Conservation (phyloP, 2,329 filamentous ascomycete genomes). For the Alternaria alternata region DNA sequence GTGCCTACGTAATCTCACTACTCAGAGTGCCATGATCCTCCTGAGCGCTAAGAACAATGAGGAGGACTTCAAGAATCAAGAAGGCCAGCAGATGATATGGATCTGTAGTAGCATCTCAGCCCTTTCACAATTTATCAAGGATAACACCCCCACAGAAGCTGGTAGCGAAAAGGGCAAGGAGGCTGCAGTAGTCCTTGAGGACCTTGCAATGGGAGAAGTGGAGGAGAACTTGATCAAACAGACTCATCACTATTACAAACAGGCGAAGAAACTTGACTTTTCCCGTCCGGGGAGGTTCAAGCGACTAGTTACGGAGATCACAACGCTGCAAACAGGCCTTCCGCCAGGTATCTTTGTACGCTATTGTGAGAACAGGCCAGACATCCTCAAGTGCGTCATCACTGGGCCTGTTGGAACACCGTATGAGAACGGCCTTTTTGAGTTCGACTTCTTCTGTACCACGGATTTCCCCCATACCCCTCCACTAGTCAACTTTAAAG, state of each 20-base stretch:
- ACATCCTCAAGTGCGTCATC: slow-evolving; percentile 62
- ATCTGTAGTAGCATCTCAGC: slow-evolving; percentile 46
- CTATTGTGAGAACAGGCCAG: slow-evolving; percentile 56
- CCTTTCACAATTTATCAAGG: slow-evolving; percentile 35
- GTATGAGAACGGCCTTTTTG: slow-evolving; percentile 64
- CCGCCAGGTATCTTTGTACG: slow-evolving; percentile 62
- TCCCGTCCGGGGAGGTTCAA: slow-evolving; percentile 56
- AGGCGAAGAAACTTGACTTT: slow-evolving; percentile 15
- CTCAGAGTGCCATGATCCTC: slow-evolving; percentile 33
- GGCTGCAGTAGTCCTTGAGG: neutral
- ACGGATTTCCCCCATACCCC: slow-evolving; percentile 54
- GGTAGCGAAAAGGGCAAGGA: neutral
- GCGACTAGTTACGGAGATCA: slow-evolving; percentile 53
- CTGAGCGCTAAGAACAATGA: slow-evolving; percentile 25
- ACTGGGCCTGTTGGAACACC: slow-evolving; percentile 60
- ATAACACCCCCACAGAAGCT: neutral
- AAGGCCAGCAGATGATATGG: slow-evolving; percentile 42
- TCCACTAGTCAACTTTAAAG: slow-evolving; percentile 56
- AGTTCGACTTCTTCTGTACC: slow-evolving; percentile 62
- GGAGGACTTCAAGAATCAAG: slow-evolving; percentile 28
- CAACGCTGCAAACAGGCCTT: slow-evolving; percentile 56
- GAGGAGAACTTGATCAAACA: slow-evolving; percentile 51
- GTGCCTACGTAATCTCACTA: slow-evolving; percentile 37
- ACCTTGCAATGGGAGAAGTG: slow-evolving; percentile 38
- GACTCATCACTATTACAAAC: slow-evolving; percentile 27